phyloP scores from a whole-genome alignment of 768 basidiomycete genomes.

The Cyclocybe cylindracea region DNA sequence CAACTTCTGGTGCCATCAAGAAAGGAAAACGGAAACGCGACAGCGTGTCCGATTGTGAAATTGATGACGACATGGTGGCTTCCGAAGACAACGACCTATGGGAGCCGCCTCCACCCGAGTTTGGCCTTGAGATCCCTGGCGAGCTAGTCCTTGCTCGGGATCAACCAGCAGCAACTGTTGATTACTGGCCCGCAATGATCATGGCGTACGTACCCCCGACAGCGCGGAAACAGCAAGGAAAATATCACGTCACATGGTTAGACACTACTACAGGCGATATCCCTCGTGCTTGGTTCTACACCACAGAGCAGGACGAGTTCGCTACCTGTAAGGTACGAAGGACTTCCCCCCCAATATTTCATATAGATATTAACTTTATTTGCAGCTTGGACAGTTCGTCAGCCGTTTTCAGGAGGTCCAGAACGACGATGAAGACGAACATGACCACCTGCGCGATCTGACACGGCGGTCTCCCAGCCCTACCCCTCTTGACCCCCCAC shows the following conservation, averaged over 20 bases:
- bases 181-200: constrained; percentile 72
- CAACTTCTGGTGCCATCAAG: too few relatives aligned
- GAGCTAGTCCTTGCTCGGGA: constrained; percentile 63
- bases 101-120: constrained; percentile 48
- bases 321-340: constrained; percentile 53
- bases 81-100: constrained; percentile 21
- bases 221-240: constrained; percentile 35
- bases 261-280: constrained; percentile 46
- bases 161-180: constrained; percentile 22
- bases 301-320: constrained; percentile 61
- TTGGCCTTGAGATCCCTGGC: constrained; percentile 59
- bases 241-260: constrained; percentile 61
- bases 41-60: constrained; percentile 10
- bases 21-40: constrained; percentile 27
- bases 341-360: constrained; percentile 1
- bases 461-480: constrained; percentile 37
- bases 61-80: constrained; percentile 4
- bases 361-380: neutral
- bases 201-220: constrained; percentile 49
- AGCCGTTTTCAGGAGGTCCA: constrained; percentile 43
- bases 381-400: constrained; percentile 57
- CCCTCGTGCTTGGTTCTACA: constrained; percentile 57
- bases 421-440: constrained; percentile 38
- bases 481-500: constrained; percentile 41
- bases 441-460: constrained; percentile 12